These are phyloP conservation scores for Xylaria nigripes DNA, from an alignment of 495 filamentous ascomycete genomes.

Conservation along the genomic window DNA sequence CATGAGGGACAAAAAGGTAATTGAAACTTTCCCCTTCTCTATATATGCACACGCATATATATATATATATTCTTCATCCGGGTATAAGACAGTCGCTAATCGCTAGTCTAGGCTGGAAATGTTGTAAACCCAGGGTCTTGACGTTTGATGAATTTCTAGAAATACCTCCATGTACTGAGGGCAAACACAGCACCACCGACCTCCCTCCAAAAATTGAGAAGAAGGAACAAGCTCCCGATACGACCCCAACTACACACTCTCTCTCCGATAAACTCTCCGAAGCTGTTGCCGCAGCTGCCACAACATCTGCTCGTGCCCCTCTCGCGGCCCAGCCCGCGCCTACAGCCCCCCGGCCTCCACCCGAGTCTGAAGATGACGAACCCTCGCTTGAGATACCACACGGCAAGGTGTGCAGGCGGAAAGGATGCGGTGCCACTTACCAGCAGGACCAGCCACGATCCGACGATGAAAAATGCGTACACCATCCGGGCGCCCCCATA, in stretches of 20 bases:
- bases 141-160: constrained; percentile 98
- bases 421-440: constrained; percentile 61
- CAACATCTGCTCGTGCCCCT: constrained; percentile 39
- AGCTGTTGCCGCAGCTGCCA: constrained; percentile 22
- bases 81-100: background rate
- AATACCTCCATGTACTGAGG: constrained; percentile 89
- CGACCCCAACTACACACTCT: constrained; percentile 25
- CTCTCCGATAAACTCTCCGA: constrained; percentile 27
- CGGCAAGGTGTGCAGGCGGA: constrained; percentile 68
- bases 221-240: constrained; percentile 24
- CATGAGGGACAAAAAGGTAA: constrained; percentile 98
- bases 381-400: constrained; percentile 57
- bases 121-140: constrained; percentile 94
- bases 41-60: background rate
- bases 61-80: background rate
- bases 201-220: constrained; percentile 51
- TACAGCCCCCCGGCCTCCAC: constrained; percentile 54
- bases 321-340: constrained; percentile 47
- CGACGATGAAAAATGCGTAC: constrained; percentile 70
- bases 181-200: constrained; percentile 82
- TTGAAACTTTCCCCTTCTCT: constrained; percentile 13
- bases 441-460: constrained; percentile 45
- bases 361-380: constrained; percentile 86
- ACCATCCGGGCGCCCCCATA: constrained; percentile 78
- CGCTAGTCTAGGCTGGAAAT: constrained; percentile 77